Conservation (phyloP, 352 stramenopile genomes). For the Phytophthora pisi region DNA sequence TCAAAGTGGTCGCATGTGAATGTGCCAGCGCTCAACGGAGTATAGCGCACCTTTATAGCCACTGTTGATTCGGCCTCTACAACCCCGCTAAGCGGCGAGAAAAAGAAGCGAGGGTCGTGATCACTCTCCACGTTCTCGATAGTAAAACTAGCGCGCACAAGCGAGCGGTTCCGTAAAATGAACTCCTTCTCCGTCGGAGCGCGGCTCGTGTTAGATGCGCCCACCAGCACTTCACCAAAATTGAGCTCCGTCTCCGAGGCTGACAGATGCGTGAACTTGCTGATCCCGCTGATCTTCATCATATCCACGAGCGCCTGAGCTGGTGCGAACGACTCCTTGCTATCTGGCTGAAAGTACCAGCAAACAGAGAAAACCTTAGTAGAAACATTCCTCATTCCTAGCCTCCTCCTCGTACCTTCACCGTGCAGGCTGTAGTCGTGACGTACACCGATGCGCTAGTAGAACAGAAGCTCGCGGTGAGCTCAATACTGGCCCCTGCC, state of each 20-base stretch:
- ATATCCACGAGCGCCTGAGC: slow-evolving; percentile 40
- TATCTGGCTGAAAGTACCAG: slow-evolving; percentile 30
- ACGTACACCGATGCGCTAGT: slow-evolving; percentile 86
- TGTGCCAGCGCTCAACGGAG: slow-evolving; percentile 77
- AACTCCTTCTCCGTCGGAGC: slow-evolving; percentile 80
- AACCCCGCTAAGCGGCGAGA: slow-evolving; percentile 70
- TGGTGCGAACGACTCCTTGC: slow-evolving; percentile 23
- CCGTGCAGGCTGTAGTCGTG: slow-evolving; percentile 66
- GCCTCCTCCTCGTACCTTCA: slow-evolving; percentile 48
- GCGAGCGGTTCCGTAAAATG: slow-evolving; percentile 89
- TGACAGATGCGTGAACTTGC: slow-evolving; percentile 90
- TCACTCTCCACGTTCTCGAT: slow-evolving; percentile 83
- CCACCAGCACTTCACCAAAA: slow-evolving; percentile 87
- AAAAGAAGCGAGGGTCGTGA: slow-evolving; percentile 85
- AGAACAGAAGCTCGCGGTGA: slow-evolving; percentile 80
- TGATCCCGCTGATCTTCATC: slow-evolving; percentile 90
- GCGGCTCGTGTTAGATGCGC: slow-evolving; percentile 43
- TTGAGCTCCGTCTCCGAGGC: slow-evolving; percentile 80
- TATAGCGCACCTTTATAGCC: slow-evolving; percentile 80
- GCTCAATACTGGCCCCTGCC: slow-evolving; percentile 65
- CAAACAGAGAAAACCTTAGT: background rate
- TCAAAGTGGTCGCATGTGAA: slow-evolving; percentile 93
- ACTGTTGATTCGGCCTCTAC: slow-evolving; percentile 77
- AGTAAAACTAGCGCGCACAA: slow-evolving; percentile 87
- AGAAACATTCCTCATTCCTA: background rate